phyloP scores from a whole-genome alignment of 169 alveolate species.

The Condylostoma magnum region DNA sequence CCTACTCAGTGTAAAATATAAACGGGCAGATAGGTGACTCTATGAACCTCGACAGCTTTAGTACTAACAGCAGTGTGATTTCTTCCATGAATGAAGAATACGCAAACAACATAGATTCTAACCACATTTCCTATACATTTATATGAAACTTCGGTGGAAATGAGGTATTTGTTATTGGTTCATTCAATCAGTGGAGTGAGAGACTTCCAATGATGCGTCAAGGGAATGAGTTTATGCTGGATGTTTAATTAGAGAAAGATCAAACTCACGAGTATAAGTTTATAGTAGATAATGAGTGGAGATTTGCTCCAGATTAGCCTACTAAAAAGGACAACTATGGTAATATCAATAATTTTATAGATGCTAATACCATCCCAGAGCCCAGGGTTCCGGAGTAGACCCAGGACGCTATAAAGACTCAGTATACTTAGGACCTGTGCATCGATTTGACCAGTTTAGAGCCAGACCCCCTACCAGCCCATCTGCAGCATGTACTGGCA shows the following conservation, averaged over 20 bases:
- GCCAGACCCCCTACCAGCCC: constrained; percentile 30
- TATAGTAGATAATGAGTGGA: constrained; percentile 75
- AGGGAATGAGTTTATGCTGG: constrained; percentile 40
- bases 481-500: constrained; percentile 12
- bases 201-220: constrained; percentile 50
- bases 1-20: no score
- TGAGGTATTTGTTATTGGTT: constrained; percentile 55
- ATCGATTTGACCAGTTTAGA: constrained; percentile 25
- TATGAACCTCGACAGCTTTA: constrained; percentile 13
- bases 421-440: constrained; percentile 23
- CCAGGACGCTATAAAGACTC: not conserved
- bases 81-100: constrained; percentile 21
- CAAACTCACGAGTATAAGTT: constrained; percentile 60
- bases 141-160: constrained; percentile 73
- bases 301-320: constrained; percentile 66
- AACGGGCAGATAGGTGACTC: no score
- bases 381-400: not conserved
- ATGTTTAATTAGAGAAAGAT: constrained; percentile 44
- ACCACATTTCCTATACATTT: constrained; percentile 29
- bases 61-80: constrained; percentile 4
- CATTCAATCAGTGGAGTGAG: constrained; percentile 66
- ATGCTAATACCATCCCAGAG: constrained; percentile 36
- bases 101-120: not conserved
- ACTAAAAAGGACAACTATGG: constrained; percentile 61
- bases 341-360: constrained; percentile 66